Evolutionary conservation across 116 monocot species (phyloP), one percentile per base, ranked within the genome.

Genomic region (Papilionanthe hybrid): DNA sequence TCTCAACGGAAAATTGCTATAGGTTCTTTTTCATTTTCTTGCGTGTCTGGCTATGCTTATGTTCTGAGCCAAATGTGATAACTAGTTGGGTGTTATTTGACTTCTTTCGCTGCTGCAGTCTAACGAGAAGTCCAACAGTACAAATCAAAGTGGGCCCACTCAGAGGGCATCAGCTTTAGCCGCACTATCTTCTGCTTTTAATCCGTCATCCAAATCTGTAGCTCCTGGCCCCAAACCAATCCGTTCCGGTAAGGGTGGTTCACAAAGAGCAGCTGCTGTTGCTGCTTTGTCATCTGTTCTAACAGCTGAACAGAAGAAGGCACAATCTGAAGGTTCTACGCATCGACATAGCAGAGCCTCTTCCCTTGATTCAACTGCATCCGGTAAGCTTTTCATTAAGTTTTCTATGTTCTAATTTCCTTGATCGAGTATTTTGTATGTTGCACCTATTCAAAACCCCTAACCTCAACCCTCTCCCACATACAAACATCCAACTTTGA

Each of bases 181-280:
- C 27, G 99, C 99, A 27, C 81, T 99, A 67, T 84, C 88, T 75
- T 93, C 96, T 88, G 96, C 96, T 75, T 96, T 96, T 57, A 93
- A 89, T 79, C 85, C 96, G 55, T 85, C 95, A 43, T 84, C 93
- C 32, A 86, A 69, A 76, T 11, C 85, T 41, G 91, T 77, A 83
- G 65, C 41, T 57, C 28, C 87, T 19, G 66, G 84, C 29, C 78
- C 92, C 81, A 87, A 72, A 66, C 90, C 86, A 73, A 22, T 72
- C 84, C 86, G 84, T 45, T 71, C 86, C 76, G 69, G 84, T 69
- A 93, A 90, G 66, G 86, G 88, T n/a, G 85, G 75, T 50, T 93
- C 99, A 69, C 99, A 99, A 75, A 88, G 95, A 84, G 99, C 99
- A 53, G 95, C 95, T 83, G 99, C 99, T 15, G 99, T 99, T 78